Conservation (phyloP, 345 rosid species). For the Brassica napus region Da-Ae NC_063446.1:15535501-15536000, state of each 20-base stretch:
- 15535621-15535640: neutral
- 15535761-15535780: too few species aligned
- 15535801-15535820: neutral
- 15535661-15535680: neutral
- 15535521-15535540: slow-evolving; percentile 45
- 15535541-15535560: slow-evolving; percentile 27
- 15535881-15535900: too few species aligned
- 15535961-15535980: too few species aligned
- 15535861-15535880: too few species aligned
- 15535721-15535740: too few species aligned
- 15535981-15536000: too few species aligned
- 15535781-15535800: neutral
- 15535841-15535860: too few species aligned
- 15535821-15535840: too few species aligned
- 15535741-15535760: neutral
- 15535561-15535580: neutral
- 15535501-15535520: slow-evolving; percentile 48
- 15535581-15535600: neutral
- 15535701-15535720: too few species aligned
- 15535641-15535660: neutral
- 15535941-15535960: too few species aligned
- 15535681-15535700: neutral
- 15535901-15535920: too few species aligned
- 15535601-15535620: neutral
- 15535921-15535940: too few species aligned